Base-by-base conservation (phyloP, 2,329 filamentous ascomycete genomes). In the Sporothrix sp. region DNA sequence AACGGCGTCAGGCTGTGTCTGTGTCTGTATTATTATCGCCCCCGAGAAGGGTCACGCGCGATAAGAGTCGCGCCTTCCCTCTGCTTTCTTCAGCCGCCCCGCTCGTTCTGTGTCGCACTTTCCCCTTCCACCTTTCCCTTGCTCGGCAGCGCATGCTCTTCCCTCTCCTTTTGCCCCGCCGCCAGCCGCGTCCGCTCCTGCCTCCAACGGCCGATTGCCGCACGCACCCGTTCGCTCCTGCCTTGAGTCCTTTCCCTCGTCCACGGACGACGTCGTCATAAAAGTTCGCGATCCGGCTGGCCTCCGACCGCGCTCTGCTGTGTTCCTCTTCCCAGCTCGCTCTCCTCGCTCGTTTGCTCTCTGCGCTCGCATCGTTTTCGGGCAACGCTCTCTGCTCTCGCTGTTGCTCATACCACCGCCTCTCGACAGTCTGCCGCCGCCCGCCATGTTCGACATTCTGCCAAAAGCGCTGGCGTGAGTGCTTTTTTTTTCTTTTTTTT, bases 381-480 rank as follows among this genome's bases (percentile, higher is more conserved):
- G n/a, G n/a, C n/a, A n/a, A n/a, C n/a, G n/a, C n/a, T n/a, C n/a
- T n/a, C n/a, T n/a, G n/a, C n/a, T n/a, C n/a, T n/a, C n/a, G n/a
- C n/a, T n/a, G n/a, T n/a, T n/a, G n/a, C n/a, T n/a, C n/a, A n/a
- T 4, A 3, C n/a, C 9, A 9, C 8, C 42, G 3, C n/a, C 8
- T 25, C 25, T 32, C 6, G 5, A 28, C 16, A 40, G 4, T n/a
- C n/a, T n/a, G n/a, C n/a, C n/a, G n/a, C 13, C 42, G 18, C 20
- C 40, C 18, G 9, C 37, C 43, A 58, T 58, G 56, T 58, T 58
- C 35, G 54, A 58, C 50, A 27, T 58, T 8, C 21, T 58, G 9
- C 54, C 54, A 28, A 52, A 52, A 43, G 56, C 56, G 8, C 28
- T 58, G 49, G 54, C 54, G 56, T 57, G 28, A 43, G 54, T 54